Evolutionary conservation across 805 yeast genomes (phyloP), one percentile per base, ranked within the genome.

Genomic region (Scheffersomyces spartinae): DNA sequence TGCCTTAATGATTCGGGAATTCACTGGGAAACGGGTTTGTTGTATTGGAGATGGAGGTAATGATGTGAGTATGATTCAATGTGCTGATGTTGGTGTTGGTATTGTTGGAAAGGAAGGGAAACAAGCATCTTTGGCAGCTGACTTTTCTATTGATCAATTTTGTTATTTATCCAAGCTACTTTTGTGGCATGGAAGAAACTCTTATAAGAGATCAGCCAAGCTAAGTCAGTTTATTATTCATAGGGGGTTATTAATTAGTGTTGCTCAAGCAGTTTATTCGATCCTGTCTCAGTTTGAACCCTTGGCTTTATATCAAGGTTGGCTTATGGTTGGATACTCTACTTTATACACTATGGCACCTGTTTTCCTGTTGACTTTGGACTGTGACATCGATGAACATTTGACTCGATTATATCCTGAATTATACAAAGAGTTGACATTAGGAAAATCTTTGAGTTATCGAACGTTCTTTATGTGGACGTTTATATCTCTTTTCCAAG

Each of bases 1-100:
- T 28, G 96, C 97, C 0, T 40, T 70, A 14, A 58, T 78, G 35
- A 91, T 91, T 35, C 69, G 86, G 42, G 70, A 69, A 31, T 55
- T 71, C 16, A 91, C 97, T 0, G 82, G 83, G 4, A 83, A 82
- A 44, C 61, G 98, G 26, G 96, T 88, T 2, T 88, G 97, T 38
- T 91, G 97, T 45, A 93, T 91, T 38, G 99, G 99, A 29, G 99
- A 91, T 52, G 99, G 99, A 42, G 99, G 99, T 41, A 91, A 91
- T 44, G 99, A 91, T 53, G 99, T 91, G 17, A 81, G 94, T 40
- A 91, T 91, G 99, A 91, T 91, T 38, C 98, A 91, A 54, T 79
- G 93, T 38, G 98, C 99, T 1, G 95, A 93, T 57, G 95, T 91
- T 7, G 99, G 99, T 32, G 94, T 91, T 15, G 99, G 99, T 29